phyloP scores from a whole-genome alignment of 331 rosid species.

The Acacia concinna region DNA sequence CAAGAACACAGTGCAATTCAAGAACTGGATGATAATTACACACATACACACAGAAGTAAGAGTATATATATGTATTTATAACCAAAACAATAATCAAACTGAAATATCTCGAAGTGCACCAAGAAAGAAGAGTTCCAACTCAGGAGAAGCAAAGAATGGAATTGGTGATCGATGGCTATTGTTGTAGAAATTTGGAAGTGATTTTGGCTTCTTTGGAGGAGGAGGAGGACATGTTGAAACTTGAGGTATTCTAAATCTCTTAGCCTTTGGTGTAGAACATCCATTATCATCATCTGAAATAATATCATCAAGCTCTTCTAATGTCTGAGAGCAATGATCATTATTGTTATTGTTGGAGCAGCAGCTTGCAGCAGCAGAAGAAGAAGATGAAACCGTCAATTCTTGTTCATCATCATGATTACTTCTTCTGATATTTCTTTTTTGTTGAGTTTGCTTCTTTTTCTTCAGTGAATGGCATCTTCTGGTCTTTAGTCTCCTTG shows the following conservation, averaged over 20 bases:
- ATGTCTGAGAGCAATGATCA: slow-evolving; percentile 10
- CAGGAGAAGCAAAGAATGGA: slow-evolving; percentile 75
- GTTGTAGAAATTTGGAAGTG: slow-evolving; percentile 47
- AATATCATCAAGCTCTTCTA: slow-evolving; percentile 17
- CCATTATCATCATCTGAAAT: slow-evolving; percentile 30
- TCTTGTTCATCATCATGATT: slow-evolving; percentile 20
- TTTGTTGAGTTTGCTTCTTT: slow-evolving; percentile 26
- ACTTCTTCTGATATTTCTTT: slow-evolving; percentile 11
- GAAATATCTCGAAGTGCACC: slow-evolving; percentile 53
- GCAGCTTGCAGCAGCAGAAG: slow-evolving; percentile 14
- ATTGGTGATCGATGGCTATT: slow-evolving; percentile 48
- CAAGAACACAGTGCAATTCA: neutral
- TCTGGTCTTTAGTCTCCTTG: slow-evolving; percentile 31
- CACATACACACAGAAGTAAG: neutral
- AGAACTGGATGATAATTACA: neutral
- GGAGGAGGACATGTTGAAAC: slow-evolving; percentile 80
- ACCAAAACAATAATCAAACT: slow-evolving; percentile 28
- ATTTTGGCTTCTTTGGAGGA: slow-evolving; percentile 80
- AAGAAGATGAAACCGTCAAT: neutral
- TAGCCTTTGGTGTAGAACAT: slow-evolving; percentile 76
- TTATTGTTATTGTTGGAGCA: slow-evolving; percentile 9
- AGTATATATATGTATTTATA: neutral
- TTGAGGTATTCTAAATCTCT: slow-evolving; percentile 72
- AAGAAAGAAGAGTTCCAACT: slow-evolving; percentile 71
- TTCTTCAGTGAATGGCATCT: slow-evolving; percentile 24